Evolutionary conservation across 805 yeast genomes (phyloP), one percentile per base, ranked within the genome.

Genomic region (Myxozyma lipomycoides): DNA sequence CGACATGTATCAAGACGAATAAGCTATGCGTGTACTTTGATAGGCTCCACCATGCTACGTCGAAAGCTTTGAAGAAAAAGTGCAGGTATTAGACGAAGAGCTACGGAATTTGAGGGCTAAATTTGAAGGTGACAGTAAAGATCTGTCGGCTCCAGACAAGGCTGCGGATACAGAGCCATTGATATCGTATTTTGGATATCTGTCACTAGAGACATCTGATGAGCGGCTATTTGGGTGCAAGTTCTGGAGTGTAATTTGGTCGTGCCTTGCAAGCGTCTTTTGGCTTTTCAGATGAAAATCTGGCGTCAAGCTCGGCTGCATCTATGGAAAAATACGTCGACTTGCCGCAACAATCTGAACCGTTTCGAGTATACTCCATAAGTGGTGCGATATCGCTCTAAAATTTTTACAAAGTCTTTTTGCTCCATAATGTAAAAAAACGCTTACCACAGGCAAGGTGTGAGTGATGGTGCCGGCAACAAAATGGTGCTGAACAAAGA

Each of bases 21-120:
- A 39, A 43, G 22, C 48, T 39, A 10, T 48, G 56, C 37, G 32
- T 42, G 17, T 43, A 48, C 21, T 44, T 49, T 17, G 56, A 52
- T 30, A 39, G 56, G 7, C 43, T 52, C 52, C 52, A 9, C 52
- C 52, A 21, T 52, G 56, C 1, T 48, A 52, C 25, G 49, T 52
- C 35, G 56, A 48, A 24, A 37, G 43, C 9, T 45, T 52, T 25
- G 56, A 52, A 19, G 95, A 87, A 61, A 72, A 95, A 44, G 82
- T 89, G 9, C 72, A 95, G 46, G 90, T 83, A 61, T 72, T 89
- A 17, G 95, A 88, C 66, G 78, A 84, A 1, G 95, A 87, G 62
- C 85, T 86, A 63, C 78, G 80, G 56, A 77, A 85, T 60, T 66
- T 88, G 26, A 72, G 77, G 26, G 84, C 86, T 62, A 84, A 42